These are phyloP conservation scores for Salix udensis DNA, from an alignment of 345 rosid genomes.

Conservation along the genomic window DNA sequence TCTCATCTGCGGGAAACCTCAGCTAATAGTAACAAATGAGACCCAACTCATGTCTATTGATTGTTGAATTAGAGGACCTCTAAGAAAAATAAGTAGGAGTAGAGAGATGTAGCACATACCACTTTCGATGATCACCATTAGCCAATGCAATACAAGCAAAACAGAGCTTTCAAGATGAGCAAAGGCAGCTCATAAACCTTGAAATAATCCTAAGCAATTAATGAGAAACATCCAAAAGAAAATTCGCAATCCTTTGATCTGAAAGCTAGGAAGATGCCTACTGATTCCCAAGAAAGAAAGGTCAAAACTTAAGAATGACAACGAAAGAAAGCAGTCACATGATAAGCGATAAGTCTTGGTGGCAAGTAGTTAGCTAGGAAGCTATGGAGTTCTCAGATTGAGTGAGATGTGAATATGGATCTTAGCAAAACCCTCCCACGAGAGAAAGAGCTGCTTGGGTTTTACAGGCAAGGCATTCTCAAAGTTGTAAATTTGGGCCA, in stretches of 20 bases:
- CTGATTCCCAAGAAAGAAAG: background rate
- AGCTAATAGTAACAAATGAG: constrained; percentile 41
- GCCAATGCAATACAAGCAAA: background rate
- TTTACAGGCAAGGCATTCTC: background rate
- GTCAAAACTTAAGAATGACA: background rate
- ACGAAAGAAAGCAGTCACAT: background rate
- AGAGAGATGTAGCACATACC: constrained; percentile 12
- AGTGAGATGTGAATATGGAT: background rate
- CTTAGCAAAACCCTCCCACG: background rate
- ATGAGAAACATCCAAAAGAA: background rate
- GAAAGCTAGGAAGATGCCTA: constrained; percentile 1
- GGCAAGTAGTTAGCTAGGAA: background rate
- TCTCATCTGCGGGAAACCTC: constrained; percentile 91
- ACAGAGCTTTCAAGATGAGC: background rate
- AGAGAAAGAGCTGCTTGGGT: background rate
- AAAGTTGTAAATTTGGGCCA: background rate
- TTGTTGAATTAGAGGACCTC: constrained; percentile 7
- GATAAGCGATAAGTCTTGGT: background rate
- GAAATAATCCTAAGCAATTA: background rate
- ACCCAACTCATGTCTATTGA: constrained; percentile 17
- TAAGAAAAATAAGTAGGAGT: background rate
- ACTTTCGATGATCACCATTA: background rate
- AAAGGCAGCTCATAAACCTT: background rate
- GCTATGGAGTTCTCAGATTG: background rate
- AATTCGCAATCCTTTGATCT: background rate